These are phyloP conservation scores for Penicillium sp. DNA, from an alignment of 2,329 filamentous ascomycete genomes.

Conservation along the genomic window DNA sequence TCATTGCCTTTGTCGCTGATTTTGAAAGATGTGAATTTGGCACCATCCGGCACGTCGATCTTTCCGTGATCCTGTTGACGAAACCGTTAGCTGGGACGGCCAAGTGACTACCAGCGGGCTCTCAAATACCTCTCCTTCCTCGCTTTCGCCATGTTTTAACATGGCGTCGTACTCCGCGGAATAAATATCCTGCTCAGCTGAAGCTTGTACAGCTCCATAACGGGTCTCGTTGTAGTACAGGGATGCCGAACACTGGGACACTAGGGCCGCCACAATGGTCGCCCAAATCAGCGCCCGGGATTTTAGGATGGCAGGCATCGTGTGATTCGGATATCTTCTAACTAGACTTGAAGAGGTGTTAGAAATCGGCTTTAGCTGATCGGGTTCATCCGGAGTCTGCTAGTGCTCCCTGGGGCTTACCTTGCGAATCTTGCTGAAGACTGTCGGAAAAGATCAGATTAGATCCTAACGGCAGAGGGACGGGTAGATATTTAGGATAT, in stretches of 20 bases:
- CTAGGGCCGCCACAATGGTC: too few species aligned
- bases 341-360: not conserved
- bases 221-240: too few species aligned
- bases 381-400: too few species aligned
- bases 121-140: not conserved
- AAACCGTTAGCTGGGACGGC: not conserved
- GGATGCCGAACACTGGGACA: too few species aligned
- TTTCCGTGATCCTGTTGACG: slow-evolving; percentile 11
- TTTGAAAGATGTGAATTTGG: slow-evolving; percentile 12
- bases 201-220: too few species aligned
- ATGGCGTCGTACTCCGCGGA: too few species aligned
- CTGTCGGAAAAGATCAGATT: not conserved
- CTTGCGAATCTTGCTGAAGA: not conserved
- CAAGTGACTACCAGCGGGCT: not conserved
- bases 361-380: not conserved
- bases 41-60: slow-evolving; percentile 12
- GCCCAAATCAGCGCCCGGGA: not conserved
- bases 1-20: slow-evolving; percentile 10
- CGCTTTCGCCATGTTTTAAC: too few species aligned
- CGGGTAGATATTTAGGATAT: slow-evolving; percentile 5
- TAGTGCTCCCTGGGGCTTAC: not conserved
- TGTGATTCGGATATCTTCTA: slow-evolving; percentile 2
- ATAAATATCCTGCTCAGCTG: too few species aligned
- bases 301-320: slow-evolving; percentile 6
- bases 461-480: not conserved